phyloP scores from a whole-genome alignment of 2,329 filamentous ascomycete genomes.

The Scolecobasidium constrictum region DNA sequence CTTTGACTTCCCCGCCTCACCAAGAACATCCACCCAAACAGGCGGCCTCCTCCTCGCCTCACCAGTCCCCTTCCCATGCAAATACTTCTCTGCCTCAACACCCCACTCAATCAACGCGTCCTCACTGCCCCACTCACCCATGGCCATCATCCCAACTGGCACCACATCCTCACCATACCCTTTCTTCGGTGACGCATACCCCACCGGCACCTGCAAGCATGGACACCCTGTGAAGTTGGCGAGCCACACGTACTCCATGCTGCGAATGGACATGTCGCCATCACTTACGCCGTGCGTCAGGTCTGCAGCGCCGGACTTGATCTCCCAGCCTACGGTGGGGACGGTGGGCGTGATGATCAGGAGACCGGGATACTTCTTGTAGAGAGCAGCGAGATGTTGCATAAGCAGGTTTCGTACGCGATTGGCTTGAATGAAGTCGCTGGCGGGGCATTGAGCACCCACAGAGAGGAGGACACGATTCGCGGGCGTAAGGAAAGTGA shows the following conservation, averaged over 20 bases:
- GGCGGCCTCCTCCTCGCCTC: conserved; percentile 24
- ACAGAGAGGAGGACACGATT: conserved; percentile 62
- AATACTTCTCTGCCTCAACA: conserved; percentile 37
- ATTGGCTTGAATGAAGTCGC: conserved; percentile 63
- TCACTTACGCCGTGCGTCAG: conserved; percentile 56
- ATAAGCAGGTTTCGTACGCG: conserved; percentile 67
- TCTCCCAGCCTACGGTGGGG: conserved; percentile 65
- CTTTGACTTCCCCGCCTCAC: conserved; percentile 4
- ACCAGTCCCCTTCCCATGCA: conserved; percentile 26
- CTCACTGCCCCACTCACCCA: conserved; percentile 44
- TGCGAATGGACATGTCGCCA: conserved; percentile 59
- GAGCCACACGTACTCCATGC: conserved; percentile 78
- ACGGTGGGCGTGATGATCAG: conserved; percentile 70
- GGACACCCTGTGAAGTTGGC: conserved; percentile 76
- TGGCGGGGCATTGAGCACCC: conserved; percentile 51
- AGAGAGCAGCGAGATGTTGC: conserved; percentile 65
- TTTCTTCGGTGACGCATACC: conserved; percentile 50
- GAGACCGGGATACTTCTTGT: conserved; percentile 58
- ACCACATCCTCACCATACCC: conserved; percentile 41
- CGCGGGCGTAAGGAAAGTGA: conserved; percentile 48
- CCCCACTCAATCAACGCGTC: conserved; percentile 42
- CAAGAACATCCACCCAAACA: conserved; percentile 29
- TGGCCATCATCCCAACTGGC: conserved; percentile 43
- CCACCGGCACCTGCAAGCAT: conserved; percentile 62
- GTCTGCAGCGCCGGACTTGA: conserved; percentile 50